Conservation (phyloP, 1,284 basidiomycete species). For the Cryptococcus jaspeensis region DNA sequence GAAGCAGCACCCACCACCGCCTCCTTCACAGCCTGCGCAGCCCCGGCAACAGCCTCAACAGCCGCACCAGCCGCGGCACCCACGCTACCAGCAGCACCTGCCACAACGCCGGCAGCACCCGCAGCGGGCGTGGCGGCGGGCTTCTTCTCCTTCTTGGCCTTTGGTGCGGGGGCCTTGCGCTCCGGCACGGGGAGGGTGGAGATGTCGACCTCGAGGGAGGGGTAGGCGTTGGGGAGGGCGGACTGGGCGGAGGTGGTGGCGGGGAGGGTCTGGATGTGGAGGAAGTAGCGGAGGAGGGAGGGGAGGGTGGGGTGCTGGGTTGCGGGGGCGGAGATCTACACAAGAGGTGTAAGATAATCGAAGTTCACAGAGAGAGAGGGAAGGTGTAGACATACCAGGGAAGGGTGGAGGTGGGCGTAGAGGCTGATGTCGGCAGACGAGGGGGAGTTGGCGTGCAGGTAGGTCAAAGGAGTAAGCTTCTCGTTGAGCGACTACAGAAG, state of each 20-base stretch:
- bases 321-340: conserved; percentile 45
- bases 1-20: conserved; percentile 29
- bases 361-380: background rate
- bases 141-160: conserved; percentile 61
- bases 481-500: conserved; percentile 64
- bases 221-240: conserved; percentile 55
- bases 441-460: conserved; percentile 70
- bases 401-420: conserved; percentile 76
- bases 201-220: conserved; percentile 67
- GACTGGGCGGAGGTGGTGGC: conserved; percentile 52
- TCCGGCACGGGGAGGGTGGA: conserved; percentile 69
- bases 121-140: conserved; percentile 41
- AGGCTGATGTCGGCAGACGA: conserved; percentile 84
- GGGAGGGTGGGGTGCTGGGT: conserved; percentile 71
- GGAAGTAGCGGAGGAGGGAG: conserved; percentile 85
- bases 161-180: conserved; percentile 75
- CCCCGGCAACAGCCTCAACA: conserved; percentile 20
- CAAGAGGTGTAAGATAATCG: conserved; percentile 3
- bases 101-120: conserved; percentile 15
- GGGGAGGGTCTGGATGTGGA: conserved; percentile 77
- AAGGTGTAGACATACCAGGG: conserved; percentile 60
- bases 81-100: conserved; percentile 22
- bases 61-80: conserved; percentile 27
- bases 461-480: conserved; percentile 73
- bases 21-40: conserved; percentile 26